Base-by-base conservation (phyloP, 2,329 filamentous ascomycete species). In the Periconia digitata region DNA sequence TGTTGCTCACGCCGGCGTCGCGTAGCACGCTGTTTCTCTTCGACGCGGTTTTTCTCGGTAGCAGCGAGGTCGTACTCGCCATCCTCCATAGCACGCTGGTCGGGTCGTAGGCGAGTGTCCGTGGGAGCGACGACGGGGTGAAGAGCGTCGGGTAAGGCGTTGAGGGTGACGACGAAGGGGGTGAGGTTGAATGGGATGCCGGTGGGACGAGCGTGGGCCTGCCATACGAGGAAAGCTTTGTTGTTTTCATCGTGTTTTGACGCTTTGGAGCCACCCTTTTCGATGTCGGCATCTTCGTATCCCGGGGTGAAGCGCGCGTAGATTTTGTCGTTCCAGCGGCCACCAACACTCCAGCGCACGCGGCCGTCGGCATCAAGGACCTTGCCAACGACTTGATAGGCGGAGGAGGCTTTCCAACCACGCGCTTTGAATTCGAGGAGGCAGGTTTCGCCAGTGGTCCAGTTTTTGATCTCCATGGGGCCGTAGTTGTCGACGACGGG, bases 401-500 rank as follows among this genome's bases (percentile, higher is more conserved):
- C 92, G 44, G 89, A 95, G 0, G 87, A 89, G 3, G 90, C 91
- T 73, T 94, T 96, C 94, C 94, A 99, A 16, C 94, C 94, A 50
- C 92, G 87, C 13, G 90, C 81, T 72, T 97, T 97, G 78, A 99
- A 99, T 58, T 97, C 91, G 1, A 99, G 76, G 4, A 86, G 76
- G 56, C 89, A 92, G n/a, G 88, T 81, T 71, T 97, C 94, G 45
- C 94, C 92, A 0, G 92, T 99, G 0, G 86, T 95, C 86, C 89
- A 92, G 74, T 99, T 99, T 77, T 91, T 96, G 71, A 99, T 86
- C 69, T 96, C 91, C 90, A 99, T 97, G 0, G 86, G 80, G 1
- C 94, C 94, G 69, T 97, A 97, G 72, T 99, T 96, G 75, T 99
- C 94, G n/a, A 99, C 89, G 0, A 89, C 89, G 0, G 94, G 94